Percentiles rank a stretch among this genome's conserved stretches.
These are phyloP conservation scores for Rhizopus stolonifer DNA, from an alignment of 371 early-diverging fungal species.

Conservation along the genomic window DNA sequence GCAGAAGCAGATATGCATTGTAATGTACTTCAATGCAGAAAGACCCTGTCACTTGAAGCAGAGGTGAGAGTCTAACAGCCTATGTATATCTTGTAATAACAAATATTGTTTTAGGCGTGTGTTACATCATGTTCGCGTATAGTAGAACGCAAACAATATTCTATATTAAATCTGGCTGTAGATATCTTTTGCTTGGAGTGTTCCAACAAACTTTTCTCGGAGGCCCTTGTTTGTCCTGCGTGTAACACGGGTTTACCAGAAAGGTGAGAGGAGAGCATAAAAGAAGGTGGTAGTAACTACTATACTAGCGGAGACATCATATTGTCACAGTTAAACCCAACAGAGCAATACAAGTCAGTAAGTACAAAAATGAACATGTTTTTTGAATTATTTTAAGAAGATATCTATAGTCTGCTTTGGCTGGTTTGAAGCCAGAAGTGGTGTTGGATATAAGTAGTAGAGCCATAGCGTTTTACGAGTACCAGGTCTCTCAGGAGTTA, in stretches of 20 bases:
- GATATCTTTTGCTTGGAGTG: constrained; percentile 81
- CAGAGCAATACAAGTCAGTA: constrained; percentile 70
- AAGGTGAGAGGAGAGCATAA: constrained; percentile 52
- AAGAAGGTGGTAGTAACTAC: neutral
- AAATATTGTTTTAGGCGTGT: constrained; percentile 48
- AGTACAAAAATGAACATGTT: neutral
- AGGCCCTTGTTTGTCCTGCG: constrained; percentile 72
- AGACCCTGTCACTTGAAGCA: constrained; percentile 31
- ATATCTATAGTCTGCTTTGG: constrained; percentile 63
- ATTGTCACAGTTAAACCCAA: constrained; percentile 66
- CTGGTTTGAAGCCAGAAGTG: constrained; percentile 72
- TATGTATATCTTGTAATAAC: constrained; percentile 1
- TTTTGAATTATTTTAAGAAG: too few relatives aligned
- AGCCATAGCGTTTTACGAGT: constrained; percentile 75
- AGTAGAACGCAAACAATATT: neutral
- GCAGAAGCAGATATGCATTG: constrained; percentile 54
- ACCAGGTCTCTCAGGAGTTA: constrained; percentile 73
- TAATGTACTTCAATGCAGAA: constrained; percentile 60
- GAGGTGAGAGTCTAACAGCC: constrained; percentile 20
- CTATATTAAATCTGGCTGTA: constrained; percentile 21
- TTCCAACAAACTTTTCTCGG: constrained; percentile 57
- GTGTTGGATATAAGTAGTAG: constrained; percentile 77
- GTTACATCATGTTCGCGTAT: constrained; percentile 79
- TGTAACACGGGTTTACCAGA: constrained; percentile 66
- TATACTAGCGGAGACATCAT: constrained; percentile 66